Percentiles rank a stretch among this genome's conserved stretches.
Evolutionary conservation across 108 stramenopile genomes (phyloP).

Genomic region (Stephanodiscus triporus): DNA sequence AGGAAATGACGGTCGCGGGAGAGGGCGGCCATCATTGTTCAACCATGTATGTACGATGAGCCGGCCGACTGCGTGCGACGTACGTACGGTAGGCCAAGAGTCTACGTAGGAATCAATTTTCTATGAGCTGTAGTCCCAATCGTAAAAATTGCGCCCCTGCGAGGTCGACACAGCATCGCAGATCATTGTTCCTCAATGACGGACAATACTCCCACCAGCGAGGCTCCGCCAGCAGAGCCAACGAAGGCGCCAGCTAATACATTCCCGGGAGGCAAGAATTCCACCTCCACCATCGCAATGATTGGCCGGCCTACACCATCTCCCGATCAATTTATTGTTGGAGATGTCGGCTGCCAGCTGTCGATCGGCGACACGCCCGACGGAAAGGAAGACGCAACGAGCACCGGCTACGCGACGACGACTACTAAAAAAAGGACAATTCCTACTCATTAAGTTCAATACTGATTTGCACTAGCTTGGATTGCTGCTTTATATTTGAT

Average conservation of each 20-base stretch:
- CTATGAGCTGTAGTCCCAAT: no score
- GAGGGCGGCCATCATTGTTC: not conserved
- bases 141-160: no score
- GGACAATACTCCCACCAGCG: conserved; percentile 13
- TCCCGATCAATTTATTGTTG: conserved; percentile 8
- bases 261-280: not conserved
- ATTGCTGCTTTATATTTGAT: no score
- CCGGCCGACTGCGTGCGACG: no score
- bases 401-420: not conserved
- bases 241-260: not conserved
- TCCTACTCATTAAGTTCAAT: conserved; percentile 2
- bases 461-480: no score
- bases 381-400: not conserved
- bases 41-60: no score
- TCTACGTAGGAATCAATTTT: no score
- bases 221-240: conserved; percentile 9
- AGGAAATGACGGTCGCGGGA: not conserved
- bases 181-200: not conserved
- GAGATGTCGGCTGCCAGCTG: not conserved
- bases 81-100: no score
- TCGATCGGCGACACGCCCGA: not conserved
- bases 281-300: not conserved
- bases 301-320: conserved; percentile 31
- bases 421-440: not conserved
- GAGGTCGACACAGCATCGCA: no score